Evolutionary conservation across 805 yeast genomes (phyloP).

Genomic region (Starmerella geochares): DNA sequence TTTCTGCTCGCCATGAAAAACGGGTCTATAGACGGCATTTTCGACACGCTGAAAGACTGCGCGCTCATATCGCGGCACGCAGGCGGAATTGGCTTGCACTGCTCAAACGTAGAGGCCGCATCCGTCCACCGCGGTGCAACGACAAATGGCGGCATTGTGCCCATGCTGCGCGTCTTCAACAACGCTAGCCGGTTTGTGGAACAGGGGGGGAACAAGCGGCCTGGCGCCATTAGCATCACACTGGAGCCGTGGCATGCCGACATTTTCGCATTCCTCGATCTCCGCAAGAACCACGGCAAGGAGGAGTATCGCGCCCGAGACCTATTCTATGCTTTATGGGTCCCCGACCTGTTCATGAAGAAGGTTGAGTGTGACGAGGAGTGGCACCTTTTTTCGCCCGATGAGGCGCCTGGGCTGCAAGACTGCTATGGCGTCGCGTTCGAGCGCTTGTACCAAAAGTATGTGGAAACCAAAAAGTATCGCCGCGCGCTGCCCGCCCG

Average conservation of each 20-base stretch:
- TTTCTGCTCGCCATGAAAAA: slow-evolving; percentile 80
- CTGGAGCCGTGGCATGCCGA: slow-evolving; percentile 96
- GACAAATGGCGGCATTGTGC: slow-evolving; percentile 76
- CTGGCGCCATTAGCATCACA: slow-evolving; percentile 89
- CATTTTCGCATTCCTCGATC: slow-evolving; percentile 66
- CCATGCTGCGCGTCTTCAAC: slow-evolving; percentile 87
- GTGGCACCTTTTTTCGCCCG: slow-evolving; percentile 84
- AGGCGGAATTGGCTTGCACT: slow-evolving; percentile 88
- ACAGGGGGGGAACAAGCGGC: slow-evolving; percentile 94
- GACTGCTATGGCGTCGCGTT: slow-evolving; percentile 77
- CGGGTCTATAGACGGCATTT: slow-evolving; percentile 89
- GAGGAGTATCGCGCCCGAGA: slow-evolving; percentile 89
- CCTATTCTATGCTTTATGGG: slow-evolving; percentile 83
- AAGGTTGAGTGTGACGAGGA: slow-evolving; percentile 61
- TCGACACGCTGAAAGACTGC: slow-evolving; percentile 70
- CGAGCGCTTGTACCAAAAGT: slow-evolving; percentile 51
- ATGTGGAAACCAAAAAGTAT: slow-evolving; percentile 58
- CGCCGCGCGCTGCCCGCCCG: slow-evolving; percentile 62
- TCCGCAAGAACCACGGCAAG: slow-evolving; percentile 85
- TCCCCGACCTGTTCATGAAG: slow-evolving; percentile 85
- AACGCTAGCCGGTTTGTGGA: slow-evolving; percentile 91
- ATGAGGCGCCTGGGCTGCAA: slow-evolving; percentile 68
- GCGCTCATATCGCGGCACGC: slow-evolving; percentile 86
- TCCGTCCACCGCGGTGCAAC: slow-evolving; percentile 47
- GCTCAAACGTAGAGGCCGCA: slow-evolving; percentile 64